Evolutionary conservation across 495 filamentous ascomycete species (phyloP).

Genomic region (Penicillium riverlandense): DNA sequence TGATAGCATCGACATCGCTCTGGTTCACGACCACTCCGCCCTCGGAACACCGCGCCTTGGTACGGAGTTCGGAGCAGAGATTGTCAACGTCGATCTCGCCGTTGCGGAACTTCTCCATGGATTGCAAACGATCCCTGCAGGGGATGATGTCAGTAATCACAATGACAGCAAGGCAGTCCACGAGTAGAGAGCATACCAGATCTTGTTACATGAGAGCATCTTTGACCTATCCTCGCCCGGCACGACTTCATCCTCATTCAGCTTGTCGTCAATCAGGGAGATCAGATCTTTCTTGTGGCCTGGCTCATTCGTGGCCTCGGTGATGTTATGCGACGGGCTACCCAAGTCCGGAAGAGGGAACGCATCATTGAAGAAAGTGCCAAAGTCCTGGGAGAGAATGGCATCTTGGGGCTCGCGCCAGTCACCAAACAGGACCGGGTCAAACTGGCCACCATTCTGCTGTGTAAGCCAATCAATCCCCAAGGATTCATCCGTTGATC

Average conservation of each 20-base stretch:
- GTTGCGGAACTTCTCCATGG: slow-evolving; percentile 75
- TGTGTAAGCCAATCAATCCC: slow-evolving; percentile 71
- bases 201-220: slow-evolving; percentile 78
- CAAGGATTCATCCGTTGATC: slow-evolving; percentile 22
- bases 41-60: slow-evolving; percentile 94
- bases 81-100: slow-evolving; percentile 90
- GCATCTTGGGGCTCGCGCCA: slow-evolving; percentile 88
- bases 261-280: slow-evolving; percentile 60
- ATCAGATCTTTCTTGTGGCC: slow-evolving; percentile 62
- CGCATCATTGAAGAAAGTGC: slow-evolving; percentile 82
- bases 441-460: slow-evolving; percentile 83
- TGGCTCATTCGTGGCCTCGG: slow-evolving; percentile 38
- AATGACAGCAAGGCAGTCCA: background rate
- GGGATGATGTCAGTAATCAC: slow-evolving; percentile 6
- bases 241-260: slow-evolving; percentile 62
- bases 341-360: slow-evolving; percentile 70
- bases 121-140: slow-evolving; percentile 82
- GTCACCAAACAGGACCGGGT: slow-evolving; percentile 85
- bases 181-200: slow-evolving; percentile 62
- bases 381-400: slow-evolving; percentile 58
- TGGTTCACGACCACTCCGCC: slow-evolving; percentile 86
- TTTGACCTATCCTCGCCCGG: slow-evolving; percentile 56
- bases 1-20: slow-evolving; percentile 75
- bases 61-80: slow-evolving; percentile 86
- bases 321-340: slow-evolving; percentile 61